Evolutionary conservation across 441 rosid genomes (phyloP), one percentile per base, ranked within the genome.

Genomic region (Arabidopsis hybrid): DNA sequence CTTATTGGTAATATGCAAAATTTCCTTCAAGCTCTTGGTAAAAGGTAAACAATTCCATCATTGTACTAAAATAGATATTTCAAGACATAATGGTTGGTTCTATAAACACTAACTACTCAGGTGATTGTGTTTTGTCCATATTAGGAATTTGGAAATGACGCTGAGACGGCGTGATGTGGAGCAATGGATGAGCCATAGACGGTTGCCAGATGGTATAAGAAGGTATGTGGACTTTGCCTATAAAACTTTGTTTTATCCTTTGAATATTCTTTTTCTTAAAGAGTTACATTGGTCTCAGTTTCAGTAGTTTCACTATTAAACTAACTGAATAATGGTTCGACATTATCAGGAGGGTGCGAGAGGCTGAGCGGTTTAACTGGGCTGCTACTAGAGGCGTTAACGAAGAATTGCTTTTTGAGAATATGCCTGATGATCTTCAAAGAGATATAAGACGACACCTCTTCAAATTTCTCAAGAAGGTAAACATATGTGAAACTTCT

Each of bases 361-460:
- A 86, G 75, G 95, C 99, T 60, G 99, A 91, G 83, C 81, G 92
- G 58, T 94, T 84, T 59, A 80, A 81, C 66, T 95, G 99, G 99
- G 93, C 97, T 68, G 93, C 97, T 39, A 92, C 97, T 3, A 88
- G 97, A 85, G 99, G 99, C 26, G 91, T 90, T 46, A 87, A 90
- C 40, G 97, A 92, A 76, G 97, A 83, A 47, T 43, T 72, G 82
- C 91, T 95, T 6, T 74, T 92, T 47, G 86, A 86, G 74, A 88
- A 87, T 82, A 80, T 92, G 83, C 97, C 99, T 6, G 99, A 94
- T 76, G 97, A 92, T 69, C 86, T 92, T 72, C 97, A 87, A 64
- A 88, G 91, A 81, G 97, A 92, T 34, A 89, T 94, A 78, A 85
- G 92, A 77, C 86, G 94, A 18, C 97, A 95, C 64, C 95, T 90